Evolutionary conservation across 257 asterid genomes (phyloP).

Genomic region (Voacanga thouarsii): DNA sequence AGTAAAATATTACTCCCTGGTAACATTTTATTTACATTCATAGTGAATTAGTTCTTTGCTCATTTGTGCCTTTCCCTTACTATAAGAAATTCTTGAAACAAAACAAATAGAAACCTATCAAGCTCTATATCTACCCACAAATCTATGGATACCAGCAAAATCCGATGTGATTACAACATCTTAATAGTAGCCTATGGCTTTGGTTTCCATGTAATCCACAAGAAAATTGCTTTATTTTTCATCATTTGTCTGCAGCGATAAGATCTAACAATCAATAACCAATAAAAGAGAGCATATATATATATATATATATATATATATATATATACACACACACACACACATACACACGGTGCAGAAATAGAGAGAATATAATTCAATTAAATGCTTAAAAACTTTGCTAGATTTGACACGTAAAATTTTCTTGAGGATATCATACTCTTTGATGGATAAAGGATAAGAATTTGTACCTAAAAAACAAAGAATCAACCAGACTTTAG

Average conservation of each 20-base stretch:
- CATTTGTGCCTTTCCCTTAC: not conserved
- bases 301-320: too few species aligned
- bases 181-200: slow-evolving; percentile 48
- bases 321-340: too few species aligned
- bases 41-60: not conserved
- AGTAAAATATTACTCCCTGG: too few species aligned
- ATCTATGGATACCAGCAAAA: slow-evolving; percentile 71
- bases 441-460: slow-evolving; percentile 2
- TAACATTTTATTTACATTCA: not conserved
- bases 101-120: slow-evolving; percentile 12
- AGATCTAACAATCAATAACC: not conserved
- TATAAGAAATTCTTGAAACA: not conserved
- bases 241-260: slow-evolving; percentile 75
- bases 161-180: slow-evolving; percentile 48
- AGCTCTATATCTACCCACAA: slow-evolving; percentile 61
- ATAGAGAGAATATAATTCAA: not conserved
- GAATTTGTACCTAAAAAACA: slow-evolving; percentile 71
- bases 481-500: slow-evolving; percentile 81
- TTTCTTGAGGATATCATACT: not conserved
- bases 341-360: not conserved
- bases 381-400: not conserved
- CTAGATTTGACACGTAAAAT: not conserved
- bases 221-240: slow-evolving; percentile 61
- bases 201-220: slow-evolving; percentile 42
- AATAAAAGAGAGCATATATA: too few species aligned